Evolutionary conservation across 345 rosid species (phyloP), one percentile per base, ranked within the genome.

Genomic region (Alliaria petiolata): DNA sequence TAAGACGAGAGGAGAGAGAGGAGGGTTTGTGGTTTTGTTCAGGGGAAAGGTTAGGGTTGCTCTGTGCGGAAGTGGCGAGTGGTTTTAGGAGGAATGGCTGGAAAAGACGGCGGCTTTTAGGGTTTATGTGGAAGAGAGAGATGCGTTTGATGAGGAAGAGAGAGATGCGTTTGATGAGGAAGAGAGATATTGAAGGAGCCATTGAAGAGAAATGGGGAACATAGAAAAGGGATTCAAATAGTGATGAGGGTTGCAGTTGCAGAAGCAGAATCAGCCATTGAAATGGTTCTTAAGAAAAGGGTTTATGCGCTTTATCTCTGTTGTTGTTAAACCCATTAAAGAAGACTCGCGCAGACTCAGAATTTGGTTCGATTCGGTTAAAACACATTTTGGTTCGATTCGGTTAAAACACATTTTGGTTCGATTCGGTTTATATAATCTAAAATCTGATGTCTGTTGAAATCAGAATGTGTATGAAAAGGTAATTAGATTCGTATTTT

Each of bases 1-100:
- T 89, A 79, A 89, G 82, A 20, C 98, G 96, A 55, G 93, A 83
- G 15, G 98, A 92, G n/a, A 95, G 93, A 31, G 89, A 85, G 28
- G 87, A 81, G 40, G 93, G 86, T 34, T 85, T 84, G 14, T 81
- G 80, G 7, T 20, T 28, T 17, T 17, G 58, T 15, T 68, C 61
- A 3, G 80, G 73, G 70, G 76, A 76, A 2, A 71, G 61, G 9
- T 75, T 22, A 4, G 79, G 40, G 25, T 69, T 28, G 50, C 8
- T 71, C 44, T 45, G 70, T 31, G 79, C 61, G 9, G 81, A 76
- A 62, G 80, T 70, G 55, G 84, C 72, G 72, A 66, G 61, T 55
- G 75, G 38, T 15, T 72, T 65, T 1, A 31, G 4, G 57, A 57
- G 61, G 14, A 83, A 45, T 22, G 62, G 68, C 13, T 77, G 50